These are phyloP conservation scores for Sporothrix curviconia DNA, from an alignment of 2,329 filamentous ascomycete genomes.

Conservation along the genomic window DNA sequence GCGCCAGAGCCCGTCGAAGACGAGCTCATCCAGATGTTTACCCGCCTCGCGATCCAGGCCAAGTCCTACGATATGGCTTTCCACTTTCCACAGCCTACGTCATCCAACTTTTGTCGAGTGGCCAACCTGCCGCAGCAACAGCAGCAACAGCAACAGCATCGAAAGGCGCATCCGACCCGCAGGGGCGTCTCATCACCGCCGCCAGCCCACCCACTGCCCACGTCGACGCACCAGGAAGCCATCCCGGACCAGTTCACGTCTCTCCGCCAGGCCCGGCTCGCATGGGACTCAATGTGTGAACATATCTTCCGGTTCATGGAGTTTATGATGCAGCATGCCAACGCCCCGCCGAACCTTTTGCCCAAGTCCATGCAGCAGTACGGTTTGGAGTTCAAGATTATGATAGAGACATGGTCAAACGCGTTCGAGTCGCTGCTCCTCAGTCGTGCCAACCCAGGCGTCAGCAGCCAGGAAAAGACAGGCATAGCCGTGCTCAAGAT, in stretches of 20 bases:
- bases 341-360: conserved; percentile 46
- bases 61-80: conserved; percentile 65
- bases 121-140: not conserved
- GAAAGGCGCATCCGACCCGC: no score
- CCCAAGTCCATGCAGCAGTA: conserved; percentile 42
- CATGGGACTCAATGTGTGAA: conserved; percentile 52
- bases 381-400: conserved; percentile 40
- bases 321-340: conserved; percentile 41
- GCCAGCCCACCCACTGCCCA: conserved; percentile 31
- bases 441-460: conserved; percentile 41
- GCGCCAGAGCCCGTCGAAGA: conserved; percentile 43
- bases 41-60: conserved; percentile 56
- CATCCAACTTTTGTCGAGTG: conserved; percentile 42
- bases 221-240: conserved; percentile 31
- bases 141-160: conserved; percentile 20
- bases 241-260: conserved; percentile 42
- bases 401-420: conserved; percentile 47
- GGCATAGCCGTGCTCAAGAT: conserved; percentile 58
- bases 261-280: conserved; percentile 47
- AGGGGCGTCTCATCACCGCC: no score
- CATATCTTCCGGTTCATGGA: conserved; percentile 54
- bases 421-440: conserved; percentile 51
- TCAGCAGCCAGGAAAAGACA: conserved; percentile 50
- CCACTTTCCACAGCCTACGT: conserved; percentile 57
- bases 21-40: conserved; percentile 58